Base-by-base conservation (phyloP, 805 yeast species). In the Tetrapisispora nanseiensis region DNA sequence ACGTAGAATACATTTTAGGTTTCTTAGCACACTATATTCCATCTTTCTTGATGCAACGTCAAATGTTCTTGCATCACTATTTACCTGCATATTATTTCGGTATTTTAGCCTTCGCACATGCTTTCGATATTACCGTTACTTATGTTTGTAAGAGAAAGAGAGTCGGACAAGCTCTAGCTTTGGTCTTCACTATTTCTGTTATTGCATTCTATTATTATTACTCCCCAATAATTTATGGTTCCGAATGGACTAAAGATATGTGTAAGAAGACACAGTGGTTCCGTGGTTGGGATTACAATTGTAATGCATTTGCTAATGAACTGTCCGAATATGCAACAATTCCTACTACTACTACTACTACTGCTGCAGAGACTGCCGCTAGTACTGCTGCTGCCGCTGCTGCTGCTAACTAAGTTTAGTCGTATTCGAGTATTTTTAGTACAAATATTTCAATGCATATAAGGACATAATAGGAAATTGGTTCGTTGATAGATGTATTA, bases 1-100 rank as follows among this genome's bases (percentile, higher is more conserved):
- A 72, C 33, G 61, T 78, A 44, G 75, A 75, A 27, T 83, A 76
- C 58, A 56, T 79, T 29, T 54, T 75, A 11, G 95, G 94, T 40
- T 86, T 87, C 84, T 67, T 61, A n/a, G 50, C 80, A 23, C 92
- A 85, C 60, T 81, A 75, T 58, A 57, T 71, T 45, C 94, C 95
- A 51, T 82, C 83, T 41, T 78, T 75, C 62, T 68, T 87, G 44
- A 86, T 90, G 95, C 89, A 80, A 21, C 78, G 96, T 66, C 96
- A 89, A 65, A 65, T 87, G 63, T 90, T 87, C 69, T 68, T 89
- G 56, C 95, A 87, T 62, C 96, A 89, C 63, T 90, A 90, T 62
- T 67, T 92, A 51, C 97, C 96, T 45, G 84, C 97, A 2, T 74
- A 86, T 41, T 92, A 86, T 67, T 92, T 94, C 64, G 92, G 86